Evolutionary conservation across 2,329 filamentous ascomycete species (phyloP).

Genomic region (Nothopassalora personata): DNA sequence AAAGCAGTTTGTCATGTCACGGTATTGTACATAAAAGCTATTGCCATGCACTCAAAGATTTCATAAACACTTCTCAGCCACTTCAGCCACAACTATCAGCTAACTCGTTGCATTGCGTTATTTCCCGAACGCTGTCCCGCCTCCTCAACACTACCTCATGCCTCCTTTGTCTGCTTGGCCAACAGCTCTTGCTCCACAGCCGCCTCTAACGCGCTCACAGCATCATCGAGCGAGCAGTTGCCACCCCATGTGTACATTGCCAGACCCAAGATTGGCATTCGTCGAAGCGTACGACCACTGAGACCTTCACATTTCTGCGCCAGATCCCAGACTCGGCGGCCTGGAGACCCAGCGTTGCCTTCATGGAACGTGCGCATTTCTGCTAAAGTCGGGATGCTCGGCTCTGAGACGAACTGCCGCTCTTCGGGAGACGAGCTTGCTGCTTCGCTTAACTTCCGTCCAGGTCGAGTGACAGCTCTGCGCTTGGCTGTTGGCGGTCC

Average conservation of each 20-base stretch:
- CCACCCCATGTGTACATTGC: slow-evolving; percentile 36
- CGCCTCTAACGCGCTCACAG: slow-evolving; percentile 35
- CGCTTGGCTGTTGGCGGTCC: neutral
- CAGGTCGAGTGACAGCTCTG: slow-evolving; percentile 3
- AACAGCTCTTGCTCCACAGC: slow-evolving; percentile 34
- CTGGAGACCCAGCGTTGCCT: slow-evolving; percentile 22
- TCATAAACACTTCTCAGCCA: no score
- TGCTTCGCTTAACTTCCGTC: neutral
- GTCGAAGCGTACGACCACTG: slow-evolving; percentile 40
- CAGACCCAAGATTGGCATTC: slow-evolving; percentile 39
- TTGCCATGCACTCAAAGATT: no score
- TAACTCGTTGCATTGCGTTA: no score
- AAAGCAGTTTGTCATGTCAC: no score
- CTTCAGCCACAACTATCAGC: no score
- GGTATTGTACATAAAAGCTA: no score
- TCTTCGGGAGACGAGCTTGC: slow-evolving; percentile 3
- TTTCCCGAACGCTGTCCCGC: no score
- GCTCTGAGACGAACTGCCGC: slow-evolving; percentile 10
- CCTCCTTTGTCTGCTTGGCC: slow-evolving; percentile 9
- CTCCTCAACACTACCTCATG: neutral
- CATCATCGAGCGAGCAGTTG: slow-evolving; percentile 34
- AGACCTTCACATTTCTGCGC: slow-evolving; percentile 34
- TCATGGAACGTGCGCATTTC: slow-evolving; percentile 26
- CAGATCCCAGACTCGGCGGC: slow-evolving; percentile 29
- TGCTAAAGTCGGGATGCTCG: slow-evolving; percentile 26